Conservation (phyloP, 805 yeast species). For the Kazachstania viticola region DNA sequence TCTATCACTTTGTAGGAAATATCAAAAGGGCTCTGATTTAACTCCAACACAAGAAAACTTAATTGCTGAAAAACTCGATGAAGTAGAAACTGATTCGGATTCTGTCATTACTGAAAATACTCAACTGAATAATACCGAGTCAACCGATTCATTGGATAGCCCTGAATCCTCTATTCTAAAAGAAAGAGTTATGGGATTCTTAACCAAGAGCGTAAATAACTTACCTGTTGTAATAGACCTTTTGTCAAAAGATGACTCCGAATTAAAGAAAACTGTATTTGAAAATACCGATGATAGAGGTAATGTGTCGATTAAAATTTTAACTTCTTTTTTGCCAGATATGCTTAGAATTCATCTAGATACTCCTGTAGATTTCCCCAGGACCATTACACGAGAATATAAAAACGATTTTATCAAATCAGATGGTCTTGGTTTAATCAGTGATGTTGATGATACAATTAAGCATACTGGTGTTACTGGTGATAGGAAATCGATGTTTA, state of each 20-base stretch:
- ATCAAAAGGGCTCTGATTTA: constrained; percentile 7
- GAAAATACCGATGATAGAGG: constrained; percentile 57
- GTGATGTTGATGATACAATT: constrained; percentile 92
- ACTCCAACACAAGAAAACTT: neutral
- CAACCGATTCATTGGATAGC: neutral
- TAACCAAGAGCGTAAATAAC: constrained; percentile 53
- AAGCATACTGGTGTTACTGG: constrained; percentile 84
- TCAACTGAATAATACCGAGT: neutral
- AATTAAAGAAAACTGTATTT: constrained; percentile 28
- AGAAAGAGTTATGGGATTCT: constrained; percentile 57
- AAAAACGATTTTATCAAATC: constrained; percentile 12
- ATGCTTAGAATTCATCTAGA: constrained; percentile 14
- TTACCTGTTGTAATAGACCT: constrained; percentile 44
- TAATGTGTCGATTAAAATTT: constrained; percentile 42
- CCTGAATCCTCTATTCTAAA: constrained; percentile 39
- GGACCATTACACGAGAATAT: constrained; percentile 7
- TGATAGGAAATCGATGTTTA: constrained; percentile 71
- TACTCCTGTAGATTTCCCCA: constrained; percentile 10
- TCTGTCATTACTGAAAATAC: neutral
- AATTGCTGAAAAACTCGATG: neutral
- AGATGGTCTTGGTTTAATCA: constrained; percentile 59
- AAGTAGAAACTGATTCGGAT: neutral
- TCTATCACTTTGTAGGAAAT: constrained; percentile 55
- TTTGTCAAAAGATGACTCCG: constrained; percentile 22
- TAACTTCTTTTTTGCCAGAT: constrained; percentile 47